A percentile compares a stretch with the other conserved stretches of the same genome.
Evolutionary conservation across 257 asterid species (phyloP).

Genomic region (Anisodus tanguticus): DNA sequence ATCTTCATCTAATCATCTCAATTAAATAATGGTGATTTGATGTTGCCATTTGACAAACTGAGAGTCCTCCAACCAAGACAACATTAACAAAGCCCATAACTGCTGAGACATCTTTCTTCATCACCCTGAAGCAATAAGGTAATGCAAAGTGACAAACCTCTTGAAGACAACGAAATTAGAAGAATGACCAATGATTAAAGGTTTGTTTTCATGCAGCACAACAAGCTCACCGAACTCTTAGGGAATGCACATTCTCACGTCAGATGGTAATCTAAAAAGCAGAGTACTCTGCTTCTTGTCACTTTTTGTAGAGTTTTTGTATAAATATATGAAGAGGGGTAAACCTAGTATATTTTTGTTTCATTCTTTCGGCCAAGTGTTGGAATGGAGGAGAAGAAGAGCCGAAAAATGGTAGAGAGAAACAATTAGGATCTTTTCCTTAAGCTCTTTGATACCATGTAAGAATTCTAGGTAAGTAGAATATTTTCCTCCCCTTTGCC

Average conservation of each 20-base stretch:
- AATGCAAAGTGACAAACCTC: neutral
- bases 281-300: conserved; percentile 36
- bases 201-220: neutral
- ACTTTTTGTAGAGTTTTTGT: neutral
- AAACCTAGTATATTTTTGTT: no score
- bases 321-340: no score
- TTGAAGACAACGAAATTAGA: conserved; percentile 4
- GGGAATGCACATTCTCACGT: conserved; percentile 27
- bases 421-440: no score
- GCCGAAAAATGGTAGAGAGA: no score
- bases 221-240: neutral
- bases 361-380: no score
- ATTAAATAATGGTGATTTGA: conserved; percentile 26
- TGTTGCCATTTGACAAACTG: conserved; percentile 23
- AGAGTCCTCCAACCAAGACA: conserved; percentile 37
- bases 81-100: conserved; percentile 30
- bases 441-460: no score
- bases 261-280: conserved; percentile 33
- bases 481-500: no score
- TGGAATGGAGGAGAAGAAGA: no score
- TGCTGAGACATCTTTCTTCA: conserved; percentile 3
- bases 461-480: no score
- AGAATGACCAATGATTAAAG: neutral
- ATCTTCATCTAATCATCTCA: neutral
- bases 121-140: conserved; percentile 19